Percentiles rank a stretch among this genome's conserved stretches.
phyloP scores from a whole-genome alignment of 2,329 filamentous ascomycete genomes.

The Coniosporium tulheliwenetii region DNA sequence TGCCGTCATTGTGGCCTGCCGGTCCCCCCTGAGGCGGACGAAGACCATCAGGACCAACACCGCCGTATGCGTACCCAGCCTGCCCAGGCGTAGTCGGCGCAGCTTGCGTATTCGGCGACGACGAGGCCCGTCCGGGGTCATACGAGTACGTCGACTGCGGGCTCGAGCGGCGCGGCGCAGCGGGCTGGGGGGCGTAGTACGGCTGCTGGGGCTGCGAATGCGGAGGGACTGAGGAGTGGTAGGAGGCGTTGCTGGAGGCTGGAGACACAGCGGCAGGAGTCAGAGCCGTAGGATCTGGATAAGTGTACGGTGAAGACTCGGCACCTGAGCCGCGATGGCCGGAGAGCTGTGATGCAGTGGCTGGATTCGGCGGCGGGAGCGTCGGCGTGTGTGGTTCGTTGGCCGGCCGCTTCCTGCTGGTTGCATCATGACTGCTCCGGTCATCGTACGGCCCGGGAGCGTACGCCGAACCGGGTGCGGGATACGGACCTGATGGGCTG shows the following conservation, averaged over 20 bases:
- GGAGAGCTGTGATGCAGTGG: conserved; percentile 23
- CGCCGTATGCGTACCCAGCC: conserved; percentile 11
- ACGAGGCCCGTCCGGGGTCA: conserved; percentile 23
- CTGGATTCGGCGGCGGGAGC: conserved; percentile 31
- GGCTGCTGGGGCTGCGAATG: conserved; percentile 16
- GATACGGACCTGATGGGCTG: conserved; percentile 3
- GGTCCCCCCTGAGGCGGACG: conserved; percentile 14
- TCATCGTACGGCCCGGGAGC: conserved; percentile 15
- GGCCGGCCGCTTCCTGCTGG: conserved; percentile 29
- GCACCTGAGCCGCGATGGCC: conserved; percentile 10
- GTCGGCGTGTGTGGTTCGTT: conserved; percentile 35
- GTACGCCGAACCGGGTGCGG: conserved; percentile 4
- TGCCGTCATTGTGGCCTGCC: conserved; percentile 18
- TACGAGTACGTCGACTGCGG: conserved; percentile 26
- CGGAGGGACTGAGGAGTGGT: conserved; percentile 18
- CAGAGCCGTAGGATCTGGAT: conserved; percentile 27
- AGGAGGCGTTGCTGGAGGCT: conserved; percentile 24
- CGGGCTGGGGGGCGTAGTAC: conserved; percentile 19
- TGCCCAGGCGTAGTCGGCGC: conserved; percentile 17
- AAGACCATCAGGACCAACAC: conserved; percentile 11
- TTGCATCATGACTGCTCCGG: conserved; percentile 17
- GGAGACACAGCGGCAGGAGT: conserved; percentile 27
- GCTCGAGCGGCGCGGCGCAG: conserved; percentile 21
- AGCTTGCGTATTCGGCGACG: conserved; percentile 24
- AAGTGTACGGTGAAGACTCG: conserved; percentile 19